Percentiles rank a stretch among this genome's conserved stretches.
These are phyloP conservation scores for Podaxis carcinomalis DNA, from an alignment of 768 basidiomycete genomes.

Conservation along the genomic window DNA sequence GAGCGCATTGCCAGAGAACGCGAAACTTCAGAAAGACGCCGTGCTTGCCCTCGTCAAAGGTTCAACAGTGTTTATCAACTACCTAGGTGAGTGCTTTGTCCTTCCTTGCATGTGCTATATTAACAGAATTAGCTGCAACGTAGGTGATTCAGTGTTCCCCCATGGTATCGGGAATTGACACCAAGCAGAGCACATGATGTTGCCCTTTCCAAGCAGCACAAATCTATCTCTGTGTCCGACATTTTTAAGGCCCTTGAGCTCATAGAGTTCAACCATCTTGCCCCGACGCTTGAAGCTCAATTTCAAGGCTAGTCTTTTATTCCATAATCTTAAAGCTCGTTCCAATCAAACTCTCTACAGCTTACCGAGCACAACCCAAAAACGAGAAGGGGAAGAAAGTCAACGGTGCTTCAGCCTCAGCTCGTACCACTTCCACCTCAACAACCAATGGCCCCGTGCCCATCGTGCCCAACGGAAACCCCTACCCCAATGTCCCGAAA, in stretches of 20 bases:
- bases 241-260: slow-evolving; percentile 83
- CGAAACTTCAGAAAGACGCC: slow-evolving; percentile 88
- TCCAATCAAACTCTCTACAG: slow-evolving; percentile 26
- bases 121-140: slow-evolving; percentile 43
- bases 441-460: slow-evolving; percentile 17
- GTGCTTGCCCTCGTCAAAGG: slow-evolving; percentile 81
- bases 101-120: no score
- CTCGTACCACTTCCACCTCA: slow-evolving; percentile 18
- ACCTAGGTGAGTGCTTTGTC: slow-evolving; percentile 60
- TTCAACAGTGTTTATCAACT: slow-evolving; percentile 94
- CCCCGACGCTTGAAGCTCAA: slow-evolving; percentile 58
- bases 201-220: slow-evolving; percentile 78
- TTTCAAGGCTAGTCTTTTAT: slow-evolving; percentile 47
- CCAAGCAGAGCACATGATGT: slow-evolving; percentile 78
- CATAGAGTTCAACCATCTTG: slow-evolving; percentile 72
- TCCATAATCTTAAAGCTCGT: not conserved
- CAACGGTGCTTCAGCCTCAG: slow-evolving; percentile 15
- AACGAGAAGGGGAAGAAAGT: slow-evolving; percentile 51
- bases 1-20: slow-evolving; percentile 78
- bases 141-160: slow-evolving; percentile 20
- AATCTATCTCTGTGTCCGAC: slow-evolving; percentile 86
- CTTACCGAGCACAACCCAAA: slow-evolving; percentile 62
- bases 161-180: slow-evolving; percentile 10
- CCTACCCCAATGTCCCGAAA: not conserved
- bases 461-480: not conserved